Percentiles rank a stretch among this genome's conserved stretches.
These are phyloP conservation scores for Aspergillus fumigatiaffinis DNA, from an alignment of 2,329 filamentous ascomycete genomes.

Conservation along the genomic window DNA sequence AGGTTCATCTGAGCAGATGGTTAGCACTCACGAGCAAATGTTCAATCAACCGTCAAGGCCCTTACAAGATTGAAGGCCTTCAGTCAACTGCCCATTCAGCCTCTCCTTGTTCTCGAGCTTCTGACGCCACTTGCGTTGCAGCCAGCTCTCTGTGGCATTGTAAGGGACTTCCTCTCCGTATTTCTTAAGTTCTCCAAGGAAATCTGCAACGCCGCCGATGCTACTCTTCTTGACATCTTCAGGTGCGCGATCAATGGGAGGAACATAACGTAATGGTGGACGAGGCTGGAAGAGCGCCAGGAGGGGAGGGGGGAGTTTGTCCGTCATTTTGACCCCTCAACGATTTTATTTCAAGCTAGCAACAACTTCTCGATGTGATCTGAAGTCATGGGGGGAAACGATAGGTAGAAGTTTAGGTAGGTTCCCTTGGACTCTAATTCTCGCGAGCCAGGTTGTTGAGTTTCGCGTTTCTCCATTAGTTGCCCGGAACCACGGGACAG, in stretches of 20 bases:
- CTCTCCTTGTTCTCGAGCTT: constrained; percentile 73
- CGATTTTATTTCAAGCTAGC: not conserved
- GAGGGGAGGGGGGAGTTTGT: constrained; percentile 89
- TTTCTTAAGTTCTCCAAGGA: constrained; percentile 66
- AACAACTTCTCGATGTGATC: not conserved
- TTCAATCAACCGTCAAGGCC: not conserved
- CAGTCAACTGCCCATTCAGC: constrained; percentile 59
- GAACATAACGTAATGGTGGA: constrained; percentile 84
- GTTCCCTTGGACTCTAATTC: constrained; percentile 11
- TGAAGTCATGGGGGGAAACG: not conserved
- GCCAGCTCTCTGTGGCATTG: constrained; percentile 84
- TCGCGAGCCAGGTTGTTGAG: constrained; percentile 11
- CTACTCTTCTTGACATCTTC: constrained; percentile 73
- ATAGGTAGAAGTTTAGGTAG: not conserved
- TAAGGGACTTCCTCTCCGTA: constrained; percentile 77
- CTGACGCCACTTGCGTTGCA: constrained; percentile 79
- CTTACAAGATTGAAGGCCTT: constrained; percentile 64
- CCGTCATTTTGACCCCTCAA: constrained; percentile 66
- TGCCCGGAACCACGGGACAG: not conserved
- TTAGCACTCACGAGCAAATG: constrained; percentile 4
- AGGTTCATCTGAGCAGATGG: constrained; percentile 63
- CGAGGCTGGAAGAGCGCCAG: constrained; percentile 93
- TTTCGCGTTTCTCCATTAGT: constrained; percentile 17
- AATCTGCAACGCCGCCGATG: constrained; percentile 71
- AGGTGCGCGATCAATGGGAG: constrained; percentile 75